Evolutionary conservation across 2,329 filamentous ascomycete species (phyloP).

Genomic region (Scytalidium sp.): DNA sequence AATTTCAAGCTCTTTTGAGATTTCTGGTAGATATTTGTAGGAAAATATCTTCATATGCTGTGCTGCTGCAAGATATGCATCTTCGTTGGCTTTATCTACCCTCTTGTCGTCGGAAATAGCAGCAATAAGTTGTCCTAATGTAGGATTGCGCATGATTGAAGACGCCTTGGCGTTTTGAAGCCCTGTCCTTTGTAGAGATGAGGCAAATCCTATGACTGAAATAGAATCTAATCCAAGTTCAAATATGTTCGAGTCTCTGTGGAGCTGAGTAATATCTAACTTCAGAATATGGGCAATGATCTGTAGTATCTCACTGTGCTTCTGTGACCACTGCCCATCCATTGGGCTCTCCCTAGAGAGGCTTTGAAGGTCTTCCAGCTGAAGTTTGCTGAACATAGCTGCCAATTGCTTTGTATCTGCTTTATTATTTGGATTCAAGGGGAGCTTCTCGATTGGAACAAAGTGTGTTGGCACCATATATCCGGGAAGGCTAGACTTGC

Average conservation of each 20-base stretch:
- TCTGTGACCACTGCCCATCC: slow-evolving; percentile 30
- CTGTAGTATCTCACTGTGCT: slow-evolving; percentile 46
- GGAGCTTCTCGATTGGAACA: slow-evolving; percentile 67
- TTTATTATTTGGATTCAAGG: slow-evolving; percentile 87
- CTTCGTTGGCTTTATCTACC: slow-evolving; percentile 10
- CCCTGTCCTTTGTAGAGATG: slow-evolving; percentile 60
- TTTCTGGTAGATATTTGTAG: slow-evolving; percentile 22
- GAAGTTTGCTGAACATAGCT: slow-evolving; percentile 60
- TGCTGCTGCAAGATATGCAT: slow-evolving; percentile 29
- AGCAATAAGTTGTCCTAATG: slow-evolving; percentile 42
- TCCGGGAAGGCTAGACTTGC: slow-evolving; percentile 64
- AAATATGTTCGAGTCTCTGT: slow-evolving; percentile 68
- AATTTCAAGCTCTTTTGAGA: slow-evolving; percentile 47
- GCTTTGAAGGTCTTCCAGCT: slow-evolving; percentile 55
- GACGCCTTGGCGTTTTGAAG: slow-evolving; percentile 61
- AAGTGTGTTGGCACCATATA: slow-evolving; percentile 94
- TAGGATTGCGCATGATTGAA: slow-evolving; percentile 61
- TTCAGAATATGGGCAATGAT: slow-evolving; percentile 43
- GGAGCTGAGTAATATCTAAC: slow-evolving; percentile 33
- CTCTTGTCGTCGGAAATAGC: slow-evolving; percentile 20
- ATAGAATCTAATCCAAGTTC: slow-evolving; percentile 89
- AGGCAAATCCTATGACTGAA: slow-evolving; percentile 69
- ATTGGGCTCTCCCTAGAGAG: slow-evolving; percentile 37
- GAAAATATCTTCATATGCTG: slow-evolving; percentile 37
- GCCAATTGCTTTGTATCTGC: slow-evolving; percentile 71